Percentiles rank a stretch among this genome's conserved stretches.
These are phyloP conservation scores for Pouteria campechiana DNA, from an alignment of 179 eudicot genomes.

Conservation along the genomic window DNA sequence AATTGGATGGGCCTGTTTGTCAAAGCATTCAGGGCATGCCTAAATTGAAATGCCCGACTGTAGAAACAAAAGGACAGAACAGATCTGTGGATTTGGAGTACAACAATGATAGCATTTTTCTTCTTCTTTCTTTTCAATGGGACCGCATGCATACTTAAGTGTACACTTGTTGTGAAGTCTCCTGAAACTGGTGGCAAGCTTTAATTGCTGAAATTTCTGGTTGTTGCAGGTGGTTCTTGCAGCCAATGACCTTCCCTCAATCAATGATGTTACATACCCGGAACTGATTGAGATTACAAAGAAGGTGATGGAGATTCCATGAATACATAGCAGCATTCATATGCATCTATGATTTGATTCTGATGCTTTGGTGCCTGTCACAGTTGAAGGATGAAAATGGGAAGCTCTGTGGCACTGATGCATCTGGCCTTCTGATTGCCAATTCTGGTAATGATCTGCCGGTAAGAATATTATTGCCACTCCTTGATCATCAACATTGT, in stretches of 20 bases:
- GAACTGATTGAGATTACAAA: slow-evolving; percentile 69
- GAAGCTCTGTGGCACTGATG: slow-evolving; percentile 69
- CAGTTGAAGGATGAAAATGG: slow-evolving; percentile 92
- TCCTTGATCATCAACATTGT: neutral
- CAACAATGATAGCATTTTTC: too few relatives aligned
- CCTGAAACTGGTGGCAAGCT: too few relatives aligned
- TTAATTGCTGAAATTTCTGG: too few relatives aligned
- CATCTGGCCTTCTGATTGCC: slow-evolving; percentile 68
- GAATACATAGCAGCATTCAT: neutral
- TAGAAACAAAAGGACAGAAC: too few relatives aligned
- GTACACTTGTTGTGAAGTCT: too few relatives aligned
- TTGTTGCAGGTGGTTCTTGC: slow-evolving; percentile 80
- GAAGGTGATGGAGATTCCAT: slow-evolving; percentile 37
- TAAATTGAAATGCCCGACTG: too few relatives aligned
- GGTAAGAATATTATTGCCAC: too few relatives aligned
- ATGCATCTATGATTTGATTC: neutral
- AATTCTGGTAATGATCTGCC: slow-evolving; percentile 98
- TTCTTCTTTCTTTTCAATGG: too few relatives aligned
- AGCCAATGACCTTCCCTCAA: slow-evolving; percentile 95
- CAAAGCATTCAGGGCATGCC: too few relatives aligned
- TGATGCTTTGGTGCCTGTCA: slow-evolving; percentile 5
- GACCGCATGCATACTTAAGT: too few relatives aligned
- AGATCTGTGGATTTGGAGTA: too few relatives aligned
- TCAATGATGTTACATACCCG: slow-evolving; percentile 77
- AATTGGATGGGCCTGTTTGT: too few relatives aligned